Evolutionary conservation across 1,284 basidiomycete genomes (phyloP), one percentile per base, ranked within the genome.

Genomic region (Flammula alnicola): DNA sequence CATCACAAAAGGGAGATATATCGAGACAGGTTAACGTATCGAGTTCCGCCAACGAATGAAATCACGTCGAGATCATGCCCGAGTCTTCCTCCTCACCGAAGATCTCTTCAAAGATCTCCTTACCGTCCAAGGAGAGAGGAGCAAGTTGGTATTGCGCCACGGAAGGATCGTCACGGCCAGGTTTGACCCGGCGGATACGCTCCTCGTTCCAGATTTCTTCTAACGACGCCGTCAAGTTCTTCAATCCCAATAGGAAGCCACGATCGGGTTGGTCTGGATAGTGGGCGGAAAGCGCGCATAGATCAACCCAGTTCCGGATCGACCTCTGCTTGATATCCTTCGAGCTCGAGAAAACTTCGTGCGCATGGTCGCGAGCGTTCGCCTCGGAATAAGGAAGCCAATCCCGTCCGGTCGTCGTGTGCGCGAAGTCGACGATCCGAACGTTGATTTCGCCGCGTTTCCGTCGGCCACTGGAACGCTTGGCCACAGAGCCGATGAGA

Each of bases 371-470:
- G 17, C 65, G 64, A 44, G 72, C 73, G 22, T 67, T 63, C 17
- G 73, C 68, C 3, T 77, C 67, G 3, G 85, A 79, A 60, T 78
- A 79, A 12, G 86, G 83, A 46, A 91, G 68, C 80, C 94, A 98
- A 69, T 99, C 97, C 37, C 81, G 79, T 5, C 96, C 96, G 0
- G 95, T 98, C 6, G 95, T 98, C 51, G 96, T 98, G 68, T 98
- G 96, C 5, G 96, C 97, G 73, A 99, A 99, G 71, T 99, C 96
- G 52, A 99, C 97, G 49, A 99, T 86, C 22, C 95, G 91, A 56
- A 99, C 91, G 63, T 93, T 94, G 51, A 99, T 84, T 69, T 97
- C 94, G 32, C 97, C 97, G 17, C 92, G 84, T 63, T 86, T 86
- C 39, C 83, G 79, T 49, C 79, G 80, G 17, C 77, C 77, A 46